These are phyloP conservation scores for Aspergillus pseudoglaucus DNA, from an alignment of 2,329 filamentous ascomycete species.

Conservation along the genomic window DNA sequence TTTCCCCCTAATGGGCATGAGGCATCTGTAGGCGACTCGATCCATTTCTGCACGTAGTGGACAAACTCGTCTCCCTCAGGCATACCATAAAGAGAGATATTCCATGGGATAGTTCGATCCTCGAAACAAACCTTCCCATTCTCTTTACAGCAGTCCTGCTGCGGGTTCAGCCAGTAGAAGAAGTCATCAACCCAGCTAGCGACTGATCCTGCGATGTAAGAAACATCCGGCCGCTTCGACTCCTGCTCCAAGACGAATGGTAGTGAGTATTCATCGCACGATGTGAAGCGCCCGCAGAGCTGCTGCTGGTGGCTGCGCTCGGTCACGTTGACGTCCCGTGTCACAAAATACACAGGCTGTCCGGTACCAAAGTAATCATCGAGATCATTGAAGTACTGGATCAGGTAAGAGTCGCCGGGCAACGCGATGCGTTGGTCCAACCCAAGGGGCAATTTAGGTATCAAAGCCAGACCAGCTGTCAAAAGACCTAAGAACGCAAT, in stretches of 20 bases:
- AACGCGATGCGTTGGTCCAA: slow-evolving; percentile 93
- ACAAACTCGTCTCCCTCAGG: slow-evolving; percentile 89
- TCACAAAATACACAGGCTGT: slow-evolving; percentile 94
- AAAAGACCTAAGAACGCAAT: slow-evolving; percentile 82
- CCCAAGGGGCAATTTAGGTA: slow-evolving; percentile 78
- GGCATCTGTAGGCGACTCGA: slow-evolving; percentile 69
- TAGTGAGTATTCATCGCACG: slow-evolving; percentile 76
- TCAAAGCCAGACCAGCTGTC: slow-evolving; percentile 72
- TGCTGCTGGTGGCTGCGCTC: slow-evolving; percentile 70
- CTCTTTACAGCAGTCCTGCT: slow-evolving; percentile 70
- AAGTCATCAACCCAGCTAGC: slow-evolving; percentile 98
- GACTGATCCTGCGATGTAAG: slow-evolving; percentile 79
- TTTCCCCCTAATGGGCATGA: slow-evolving; percentile 83
- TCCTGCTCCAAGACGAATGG: slow-evolving; percentile 91
- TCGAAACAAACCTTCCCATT: slow-evolving; percentile 69
- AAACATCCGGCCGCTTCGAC: slow-evolving; percentile 78
- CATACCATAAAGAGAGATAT: slow-evolving; percentile 83
- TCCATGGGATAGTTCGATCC: slow-evolving; percentile 73
- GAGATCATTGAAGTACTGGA: slow-evolving; percentile 92
- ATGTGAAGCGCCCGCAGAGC: slow-evolving; percentile 84
- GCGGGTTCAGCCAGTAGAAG: slow-evolving; percentile 91
- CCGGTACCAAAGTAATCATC: slow-evolving; percentile 88
- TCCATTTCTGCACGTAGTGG: slow-evolving; percentile 75
- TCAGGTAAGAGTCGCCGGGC: slow-evolving; percentile 87
- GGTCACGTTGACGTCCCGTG: slow-evolving; percentile 72